A percentile compares a stretch with the other conserved stretches of the same genome.
phyloP scores from a whole-genome alignment of 176 grass and related monocot species.

The Typha latifolia region DNA sequence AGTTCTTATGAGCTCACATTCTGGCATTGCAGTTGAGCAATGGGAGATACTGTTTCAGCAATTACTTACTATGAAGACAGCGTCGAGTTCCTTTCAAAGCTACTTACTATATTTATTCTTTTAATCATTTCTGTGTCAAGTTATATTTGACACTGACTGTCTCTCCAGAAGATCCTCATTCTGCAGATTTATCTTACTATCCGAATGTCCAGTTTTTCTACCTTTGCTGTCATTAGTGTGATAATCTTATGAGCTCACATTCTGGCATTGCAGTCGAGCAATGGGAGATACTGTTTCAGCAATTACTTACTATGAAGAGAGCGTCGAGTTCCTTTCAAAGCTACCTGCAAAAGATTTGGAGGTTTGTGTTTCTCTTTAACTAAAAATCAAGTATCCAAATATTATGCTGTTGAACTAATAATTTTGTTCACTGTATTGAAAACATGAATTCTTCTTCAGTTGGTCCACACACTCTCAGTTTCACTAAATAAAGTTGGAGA shows the following conservation, averaged over 20 bases:
- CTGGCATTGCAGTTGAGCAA: constrained; percentile 47
- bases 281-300: constrained; percentile 70
- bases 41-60: constrained; percentile 68
- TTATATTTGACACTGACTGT: background rate
- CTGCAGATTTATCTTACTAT: background rate
- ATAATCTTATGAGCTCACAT: no score
- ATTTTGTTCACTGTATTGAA: constrained; percentile 15
- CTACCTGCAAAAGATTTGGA: constrained; percentile 70
- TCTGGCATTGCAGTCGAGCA: constrained; percentile 47
- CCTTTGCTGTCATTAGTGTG: background rate
- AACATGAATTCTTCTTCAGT: constrained; percentile 25
- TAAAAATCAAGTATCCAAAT: constrained; percentile 4
- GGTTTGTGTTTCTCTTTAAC: constrained; percentile 25
- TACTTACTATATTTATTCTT: constrained; percentile 8
- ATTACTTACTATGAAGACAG: constrained; percentile 89
- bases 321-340: constrained; percentile 64
- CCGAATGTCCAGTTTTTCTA: background rate
- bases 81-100: constrained; percentile 61
- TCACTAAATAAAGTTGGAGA: constrained; percentile 97
- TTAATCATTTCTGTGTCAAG: no score
- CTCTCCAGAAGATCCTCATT: background rate
- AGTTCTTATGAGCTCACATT: no score
- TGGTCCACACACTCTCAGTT: constrained; percentile 90
- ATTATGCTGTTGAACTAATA: constrained; percentile 4
- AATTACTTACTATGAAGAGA: constrained; percentile 85